Base-by-base conservation (phyloP, 805 yeast species). In the Lipomyces yamadae region DNA sequence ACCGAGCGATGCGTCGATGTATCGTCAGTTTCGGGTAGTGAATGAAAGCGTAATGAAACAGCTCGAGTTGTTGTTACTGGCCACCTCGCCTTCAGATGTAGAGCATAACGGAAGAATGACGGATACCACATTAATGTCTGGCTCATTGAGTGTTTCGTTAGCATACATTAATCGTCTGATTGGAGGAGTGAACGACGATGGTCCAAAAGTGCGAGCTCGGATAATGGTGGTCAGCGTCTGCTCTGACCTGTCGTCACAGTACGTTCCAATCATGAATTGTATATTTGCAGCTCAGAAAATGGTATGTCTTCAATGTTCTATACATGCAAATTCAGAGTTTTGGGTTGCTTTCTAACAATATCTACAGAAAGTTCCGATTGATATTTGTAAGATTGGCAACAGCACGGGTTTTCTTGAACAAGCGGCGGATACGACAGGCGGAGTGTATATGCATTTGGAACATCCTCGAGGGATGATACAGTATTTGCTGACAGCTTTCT, bases 241-340 rank as follows among this genome's bases (percentile, higher is more conserved):
- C 70, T 91, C 87, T 69, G 92, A 91, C 72, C 87, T 86, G 64
- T 86, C 92, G 4, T 81, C 91, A 61, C 91, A 91, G 65, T 96
- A 95, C 76, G 91, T 94, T 56, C 90, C 98, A 3, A 88, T 92
- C 56, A 95, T 95, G 98, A 95, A 95, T 77, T 84, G 95, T 67
- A 94, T 95, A 37, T 95, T 95, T 79, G 94, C 98, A 0, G 97
- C 98, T 0, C 97, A 95, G 72, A 94, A 93, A 77, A 85, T 90
- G 89, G 70, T 65, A 8, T 4, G 48, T 42, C 4, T 13, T 37
- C 3, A 10, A 42, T 15, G 8, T 5, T 13, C 15, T 42, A 7
- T 15, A 15, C 4, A 63, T 39, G 62, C 15, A 10, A 15, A 13
- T n/a, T n/a, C 4, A 37, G 37, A 8, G 10, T 63, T 24, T 64